Evolutionary conservation across 2,329 filamentous ascomycete species (phyloP), one percentile per base, ranked within the genome.

Genomic region (Geosmithia putterillii): DNA sequence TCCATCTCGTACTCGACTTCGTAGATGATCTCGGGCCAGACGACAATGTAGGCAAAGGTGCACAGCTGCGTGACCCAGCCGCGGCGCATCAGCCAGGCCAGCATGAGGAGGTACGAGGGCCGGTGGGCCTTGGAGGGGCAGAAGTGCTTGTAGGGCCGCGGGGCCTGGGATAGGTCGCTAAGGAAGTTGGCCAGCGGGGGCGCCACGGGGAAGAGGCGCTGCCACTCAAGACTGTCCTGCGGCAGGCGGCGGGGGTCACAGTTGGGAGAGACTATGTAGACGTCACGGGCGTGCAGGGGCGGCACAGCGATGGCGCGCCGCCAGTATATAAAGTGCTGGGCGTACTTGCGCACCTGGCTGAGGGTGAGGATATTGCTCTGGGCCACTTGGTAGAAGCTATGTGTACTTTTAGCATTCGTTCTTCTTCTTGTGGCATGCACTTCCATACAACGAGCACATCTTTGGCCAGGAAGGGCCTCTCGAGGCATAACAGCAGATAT

Each of bases 271-370:
- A 95, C 77, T 28, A 96, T 83, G 60, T 96, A 98, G 10, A 82
- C 83, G 57, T 96, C 89, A 40, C 89, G 76, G 38, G 85, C 83
- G 55, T 95, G 88, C 6, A 98, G 74, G 0, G 92, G 92, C 4
- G 87, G 85, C 36, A 96, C 90, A 15, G 90, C 83, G 47, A 94
- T 85, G 40, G 90, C 92, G 45, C 89, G 83, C 20, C 92, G 81
- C 89, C 90, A 96, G 64, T 94, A 94, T 47, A 96, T 88, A 48
- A 98, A 82, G 64, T 96, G 92, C 45, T 86, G 84, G 9, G 89
- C 88, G 48, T 94, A 85, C 52, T 86, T 82, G 49, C 90, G 83
- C 48, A 96, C 83, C 51, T 94, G 86, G 25, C 78, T 73, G 1
- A 92, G 71, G 3, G 83, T 80, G 42, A 96, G 81, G 18, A 81